Conservation (phyloP, 1,139 yeast species). For the Taiozyma onychis region DNA sequence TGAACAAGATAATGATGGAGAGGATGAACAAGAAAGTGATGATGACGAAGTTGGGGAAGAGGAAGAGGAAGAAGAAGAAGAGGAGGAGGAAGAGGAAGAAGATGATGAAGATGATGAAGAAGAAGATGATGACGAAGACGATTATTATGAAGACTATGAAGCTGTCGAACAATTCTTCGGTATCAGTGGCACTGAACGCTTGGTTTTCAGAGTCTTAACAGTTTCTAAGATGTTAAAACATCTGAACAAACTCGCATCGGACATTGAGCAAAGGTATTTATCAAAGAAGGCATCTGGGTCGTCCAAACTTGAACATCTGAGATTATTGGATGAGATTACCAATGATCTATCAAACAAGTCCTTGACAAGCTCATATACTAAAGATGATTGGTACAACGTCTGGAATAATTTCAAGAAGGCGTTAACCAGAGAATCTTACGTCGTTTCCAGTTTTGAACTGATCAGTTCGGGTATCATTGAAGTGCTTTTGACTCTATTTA, state of each 20-base stretch:
- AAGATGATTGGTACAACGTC: constrained; percentile 37
- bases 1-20: constrained; percentile 7
- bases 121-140: constrained; percentile 28
- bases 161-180: constrained; percentile 17
- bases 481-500: constrained; percentile 39
- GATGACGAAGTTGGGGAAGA: constrained; percentile 11
- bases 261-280: constrained; percentile 18
- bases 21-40: constrained; percentile 16
- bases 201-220: constrained; percentile 6
- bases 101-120: constrained; percentile 24
- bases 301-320: constrained; percentile 24
- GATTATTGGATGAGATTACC: constrained; percentile 26
- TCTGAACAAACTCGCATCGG: constrained; percentile 11
- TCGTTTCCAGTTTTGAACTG: constrained; percentile 71
- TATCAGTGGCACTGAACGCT: background rate
- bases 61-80: constrained; percentile 3
- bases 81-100: constrained; percentile 14
- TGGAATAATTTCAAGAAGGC: constrained; percentile 41
- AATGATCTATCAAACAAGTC: constrained; percentile 16
- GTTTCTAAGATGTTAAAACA: constrained; percentile 2
- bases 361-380: constrained; percentile 16
- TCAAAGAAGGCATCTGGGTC: constrained; percentile 14
- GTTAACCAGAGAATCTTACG: constrained; percentile 28
- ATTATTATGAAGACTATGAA: constrained; percentile 20
- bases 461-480: constrained; percentile 62